A percentile compares a stretch with the other conserved stretches of the same genome.
Evolutionary conservation across 164 flowering plant species (phyloP).

Genomic region (Protea cynaroides): DNA sequence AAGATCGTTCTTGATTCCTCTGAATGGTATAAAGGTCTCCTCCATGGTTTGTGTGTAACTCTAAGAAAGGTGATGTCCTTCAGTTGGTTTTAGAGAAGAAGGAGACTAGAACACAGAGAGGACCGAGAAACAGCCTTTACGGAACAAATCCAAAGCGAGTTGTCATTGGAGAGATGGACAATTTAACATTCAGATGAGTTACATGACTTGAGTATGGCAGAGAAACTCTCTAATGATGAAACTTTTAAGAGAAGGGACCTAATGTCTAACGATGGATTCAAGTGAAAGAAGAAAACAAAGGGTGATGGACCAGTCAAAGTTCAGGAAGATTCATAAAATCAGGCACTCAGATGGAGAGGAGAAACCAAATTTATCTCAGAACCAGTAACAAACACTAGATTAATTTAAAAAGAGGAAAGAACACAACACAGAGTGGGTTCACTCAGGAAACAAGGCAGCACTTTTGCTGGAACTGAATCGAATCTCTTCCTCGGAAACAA

Average conservation of each 20-base stretch:
- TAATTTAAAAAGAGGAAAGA: constrained; percentile 3
- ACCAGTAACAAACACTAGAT: constrained; percentile 6
- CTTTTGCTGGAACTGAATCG: neutral
- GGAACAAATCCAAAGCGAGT: neutral
- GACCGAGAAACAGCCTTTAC: constrained; percentile 1
- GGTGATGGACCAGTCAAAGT: neutral
- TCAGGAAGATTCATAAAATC: constrained; percentile 6
- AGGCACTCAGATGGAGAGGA: constrained; percentile 18
- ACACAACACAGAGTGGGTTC: constrained; percentile 2
- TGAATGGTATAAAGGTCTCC: constrained; percentile 92
- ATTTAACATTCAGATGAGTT: constrained; percentile 5
- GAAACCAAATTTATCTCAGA: constrained; percentile 9
- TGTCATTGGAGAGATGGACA: neutral
- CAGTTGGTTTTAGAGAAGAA: neutral
- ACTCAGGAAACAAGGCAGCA: constrained; percentile 5
- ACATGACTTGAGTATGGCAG: constrained; percentile 14
- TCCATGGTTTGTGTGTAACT: constrained; percentile 49
- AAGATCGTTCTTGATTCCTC: constrained; percentile 89
- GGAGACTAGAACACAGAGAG: constrained; percentile 5
- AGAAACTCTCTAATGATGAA: neutral
- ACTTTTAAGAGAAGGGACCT: neutral
- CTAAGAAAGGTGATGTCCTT: constrained; percentile 6
- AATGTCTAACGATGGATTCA: neutral
- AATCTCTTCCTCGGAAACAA: constrained; percentile 2
- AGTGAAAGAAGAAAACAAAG: neutral